Percentiles rank a stretch among this genome's conserved stretches.
phyloP scores from a whole-genome alignment of 139 green algal species.

The Chlorella sp. region DNA sequence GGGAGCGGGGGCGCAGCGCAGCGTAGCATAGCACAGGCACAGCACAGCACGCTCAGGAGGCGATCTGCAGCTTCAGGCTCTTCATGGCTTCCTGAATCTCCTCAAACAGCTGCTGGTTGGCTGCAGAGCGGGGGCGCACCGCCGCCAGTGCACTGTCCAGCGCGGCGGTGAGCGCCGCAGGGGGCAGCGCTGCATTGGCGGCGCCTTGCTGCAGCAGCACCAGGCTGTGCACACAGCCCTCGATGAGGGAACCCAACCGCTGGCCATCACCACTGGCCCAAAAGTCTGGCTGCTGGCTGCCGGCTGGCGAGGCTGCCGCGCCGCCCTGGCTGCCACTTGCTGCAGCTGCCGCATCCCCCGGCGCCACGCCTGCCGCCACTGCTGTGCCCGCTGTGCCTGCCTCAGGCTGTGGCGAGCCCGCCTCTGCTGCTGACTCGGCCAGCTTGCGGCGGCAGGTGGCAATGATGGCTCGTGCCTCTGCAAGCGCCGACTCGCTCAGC shows the following conservation, averaged over 20 bases:
- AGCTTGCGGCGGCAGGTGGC: constrained; percentile 23
- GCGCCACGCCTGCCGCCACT: too few species aligned
- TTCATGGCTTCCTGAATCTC: constrained; percentile 14
- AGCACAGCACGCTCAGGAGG: neutral
- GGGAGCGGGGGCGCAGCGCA: too few species aligned
- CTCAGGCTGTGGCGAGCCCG: too few species aligned
- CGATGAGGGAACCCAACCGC: constrained; percentile 23
- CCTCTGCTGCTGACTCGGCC: neutral
- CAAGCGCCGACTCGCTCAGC: neutral
- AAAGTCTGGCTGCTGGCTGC: neutral
- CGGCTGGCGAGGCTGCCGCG: neutral
- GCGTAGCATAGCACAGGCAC: neutral
- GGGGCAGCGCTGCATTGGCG: neutral
- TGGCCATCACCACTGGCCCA: neutral
- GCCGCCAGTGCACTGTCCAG: constrained; percentile 17
- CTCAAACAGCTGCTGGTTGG: constrained; percentile 17
- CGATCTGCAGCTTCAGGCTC: constrained; percentile 26
- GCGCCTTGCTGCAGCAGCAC: constrained; percentile 42
- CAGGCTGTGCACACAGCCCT: constrained; percentile 37
- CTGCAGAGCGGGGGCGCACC: neutral
- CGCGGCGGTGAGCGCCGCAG: neutral
- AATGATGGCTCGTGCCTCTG: constrained; percentile 7
- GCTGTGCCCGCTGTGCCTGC: neutral
- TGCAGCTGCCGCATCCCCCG: neutral
- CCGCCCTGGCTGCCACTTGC: neutral